These are phyloP conservation scores for Tagetes erecta DNA, from an alignment of 129 eudicot genomes.

Conservation along the genomic window DNA sequence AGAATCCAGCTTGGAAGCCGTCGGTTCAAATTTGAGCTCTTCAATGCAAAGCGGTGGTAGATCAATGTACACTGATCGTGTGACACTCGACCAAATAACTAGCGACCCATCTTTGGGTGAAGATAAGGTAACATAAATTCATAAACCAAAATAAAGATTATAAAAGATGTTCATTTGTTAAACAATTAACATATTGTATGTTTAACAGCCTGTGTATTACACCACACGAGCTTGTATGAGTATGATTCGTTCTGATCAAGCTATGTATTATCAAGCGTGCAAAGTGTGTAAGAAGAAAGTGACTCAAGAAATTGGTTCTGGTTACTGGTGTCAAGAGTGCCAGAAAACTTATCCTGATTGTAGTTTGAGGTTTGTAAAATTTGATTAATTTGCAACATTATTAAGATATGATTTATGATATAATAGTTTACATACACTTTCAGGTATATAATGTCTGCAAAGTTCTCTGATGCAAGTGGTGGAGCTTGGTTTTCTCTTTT, in stretches of 20 bases:
- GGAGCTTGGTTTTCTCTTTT: constrained; percentile 83
- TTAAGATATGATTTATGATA: background rate
- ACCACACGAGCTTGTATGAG: constrained; percentile 65
- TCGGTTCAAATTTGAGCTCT: constrained; percentile 68
- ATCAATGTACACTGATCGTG: constrained; percentile 79
- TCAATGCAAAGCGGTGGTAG: constrained; percentile 48
- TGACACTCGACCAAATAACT: constrained; percentile 62
- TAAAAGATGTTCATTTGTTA: background rate
- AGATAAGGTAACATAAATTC: constrained; percentile 53
- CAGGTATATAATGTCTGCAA: constrained; percentile 75
- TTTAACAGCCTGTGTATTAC: constrained; percentile 71
- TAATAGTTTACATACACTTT: constrained; percentile 1
- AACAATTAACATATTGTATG: background rate
- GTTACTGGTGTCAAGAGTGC: constrained; percentile 94
- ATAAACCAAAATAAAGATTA: background rate
- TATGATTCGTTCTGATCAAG: constrained; percentile 70
- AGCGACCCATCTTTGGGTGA: constrained; percentile 76
- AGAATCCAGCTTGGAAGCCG: constrained; percentile 72
- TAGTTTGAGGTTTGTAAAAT: constrained; percentile 60
- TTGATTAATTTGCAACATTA: background rate
- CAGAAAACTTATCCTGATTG: constrained; percentile 67
- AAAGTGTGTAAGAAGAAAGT: constrained; percentile 93
- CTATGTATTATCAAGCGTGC: constrained; percentile 93
- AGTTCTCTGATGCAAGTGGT: constrained; percentile 78
- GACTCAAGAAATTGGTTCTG: constrained; percentile 78